Evolutionary conservation across 1,284 basidiomycete species (phyloP).

Genomic region (Ganoderma multipileum): DNA sequence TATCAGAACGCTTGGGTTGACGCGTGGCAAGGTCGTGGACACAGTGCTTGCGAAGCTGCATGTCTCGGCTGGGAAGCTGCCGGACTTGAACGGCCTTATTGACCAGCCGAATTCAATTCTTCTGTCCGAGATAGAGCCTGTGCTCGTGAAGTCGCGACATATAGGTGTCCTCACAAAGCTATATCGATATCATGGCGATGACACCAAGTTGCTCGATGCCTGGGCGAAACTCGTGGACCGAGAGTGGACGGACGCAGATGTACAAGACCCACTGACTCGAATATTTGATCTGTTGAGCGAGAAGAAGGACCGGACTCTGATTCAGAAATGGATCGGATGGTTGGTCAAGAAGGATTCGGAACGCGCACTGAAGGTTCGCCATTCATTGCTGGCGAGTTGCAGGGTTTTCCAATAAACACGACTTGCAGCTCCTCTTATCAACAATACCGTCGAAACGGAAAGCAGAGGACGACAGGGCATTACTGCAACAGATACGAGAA

Average conservation of each 20-base stretch:
- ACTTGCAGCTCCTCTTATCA: slow-evolving; percentile 61
- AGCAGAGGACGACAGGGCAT: slow-evolving; percentile 61
- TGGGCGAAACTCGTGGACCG: slow-evolving; percentile 81
- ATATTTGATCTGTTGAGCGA: slow-evolving; percentile 71
- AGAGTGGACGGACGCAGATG: slow-evolving; percentile 66
- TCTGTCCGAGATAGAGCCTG: slow-evolving; percentile 69
- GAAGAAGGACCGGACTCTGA: slow-evolving; percentile 65
- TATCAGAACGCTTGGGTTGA: slow-evolving; percentile 23
- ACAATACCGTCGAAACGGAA: slow-evolving; percentile 56
- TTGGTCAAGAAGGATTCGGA: slow-evolving; percentile 73
- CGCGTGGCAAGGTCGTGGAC: slow-evolving; percentile 72
- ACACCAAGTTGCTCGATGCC: slow-evolving; percentile 67
- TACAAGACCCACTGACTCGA: slow-evolving; percentile 72
- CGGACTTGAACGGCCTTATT: slow-evolving; percentile 70
- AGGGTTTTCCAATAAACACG: background rate
- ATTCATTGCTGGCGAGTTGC: background rate
- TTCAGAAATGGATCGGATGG: slow-evolving; percentile 85
- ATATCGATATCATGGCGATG: slow-evolving; percentile 63
- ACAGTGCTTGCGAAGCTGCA: slow-evolving; percentile 83
- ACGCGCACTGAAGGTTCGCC: slow-evolving; percentile 71
- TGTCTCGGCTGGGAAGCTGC: slow-evolving; percentile 61
- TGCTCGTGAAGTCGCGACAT: slow-evolving; percentile 58
- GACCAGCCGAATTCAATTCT: slow-evolving; percentile 65
- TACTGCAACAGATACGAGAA: slow-evolving; percentile 62
- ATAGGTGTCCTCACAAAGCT: slow-evolving; percentile 73